phyloP scores from a whole-genome alignment of 2,329 filamentous ascomycete species.

The Tolypocladium ophioglossoides region DNA sequence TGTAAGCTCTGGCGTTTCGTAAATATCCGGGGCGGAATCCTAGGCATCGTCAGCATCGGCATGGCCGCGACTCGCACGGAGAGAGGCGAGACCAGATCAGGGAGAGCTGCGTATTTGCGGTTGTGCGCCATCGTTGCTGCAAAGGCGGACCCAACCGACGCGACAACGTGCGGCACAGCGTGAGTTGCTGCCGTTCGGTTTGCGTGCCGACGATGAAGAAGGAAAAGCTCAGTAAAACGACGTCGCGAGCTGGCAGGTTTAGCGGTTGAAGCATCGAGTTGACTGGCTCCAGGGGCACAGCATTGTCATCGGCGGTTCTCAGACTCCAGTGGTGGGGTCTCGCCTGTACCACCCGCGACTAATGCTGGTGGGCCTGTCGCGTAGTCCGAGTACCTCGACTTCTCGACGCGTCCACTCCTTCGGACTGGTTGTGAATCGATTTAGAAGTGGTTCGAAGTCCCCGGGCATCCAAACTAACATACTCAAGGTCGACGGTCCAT shows the following conservation, averaged over 20 bases:
- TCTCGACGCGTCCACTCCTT: neutral
- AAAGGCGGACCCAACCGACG: neutral
- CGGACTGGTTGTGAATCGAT: too few species aligned
- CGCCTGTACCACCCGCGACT: too few species aligned
- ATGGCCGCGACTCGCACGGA: constrained; percentile 1
- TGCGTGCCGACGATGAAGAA: neutral
- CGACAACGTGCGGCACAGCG: neutral
- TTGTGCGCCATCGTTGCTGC: constrained; percentile 53
- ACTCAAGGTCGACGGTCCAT: neutral
- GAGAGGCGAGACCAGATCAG: constrained; percentile 52
- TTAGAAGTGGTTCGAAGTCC: neutral
- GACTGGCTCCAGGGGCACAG: neutral
- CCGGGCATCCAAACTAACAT: neutral
- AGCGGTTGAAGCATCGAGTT: neutral
- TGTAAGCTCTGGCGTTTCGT: constrained; percentile 88
- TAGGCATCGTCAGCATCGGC: constrained; percentile 25
- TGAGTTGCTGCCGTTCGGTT: neutral
- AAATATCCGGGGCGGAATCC: constrained; percentile 90
- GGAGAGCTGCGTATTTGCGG: constrained; percentile 72
- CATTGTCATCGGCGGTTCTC: neutral
- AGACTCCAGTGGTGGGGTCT: neutral
- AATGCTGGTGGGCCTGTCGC: neutral
- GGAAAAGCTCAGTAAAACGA: neutral
- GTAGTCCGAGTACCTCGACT: neutral
- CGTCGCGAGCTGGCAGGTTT: neutral